These are phyloP conservation scores for Prunella vulgaris DNA, from an alignment of 257 asterid species.

Conservation along the genomic window DNA sequence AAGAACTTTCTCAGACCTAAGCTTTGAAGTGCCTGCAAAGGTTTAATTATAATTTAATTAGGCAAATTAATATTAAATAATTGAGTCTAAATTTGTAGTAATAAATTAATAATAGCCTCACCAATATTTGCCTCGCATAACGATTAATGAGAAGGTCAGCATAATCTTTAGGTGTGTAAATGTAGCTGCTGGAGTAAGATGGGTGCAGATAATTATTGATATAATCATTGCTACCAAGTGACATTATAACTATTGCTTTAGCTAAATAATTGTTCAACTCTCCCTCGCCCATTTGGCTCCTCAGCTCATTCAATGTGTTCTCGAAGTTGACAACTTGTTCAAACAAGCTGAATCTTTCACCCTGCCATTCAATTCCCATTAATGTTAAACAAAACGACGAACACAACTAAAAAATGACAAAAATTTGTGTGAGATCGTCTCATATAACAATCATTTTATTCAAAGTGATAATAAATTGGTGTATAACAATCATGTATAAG, in stretches of 20 bases:
- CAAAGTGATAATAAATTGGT: too few relatives aligned
- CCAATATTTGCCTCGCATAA: conserved; percentile 50
- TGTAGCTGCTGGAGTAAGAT: conserved; percentile 41
- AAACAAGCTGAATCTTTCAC: conserved; percentile 58
- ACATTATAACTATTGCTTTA: conserved; percentile 44
- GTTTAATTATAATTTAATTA: too few relatives aligned
- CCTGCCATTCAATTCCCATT: conserved; percentile 25
- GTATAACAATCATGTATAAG: too few relatives aligned
- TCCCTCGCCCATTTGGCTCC: conserved; percentile 31
- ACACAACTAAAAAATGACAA: too few relatives aligned
- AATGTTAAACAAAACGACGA: too few relatives aligned
- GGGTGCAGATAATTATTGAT: conserved; percentile 62
- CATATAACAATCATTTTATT: too few relatives aligned
- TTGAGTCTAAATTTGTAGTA: too few relatives aligned
- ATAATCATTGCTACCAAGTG: conserved; percentile 72
- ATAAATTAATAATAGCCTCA: too few relatives aligned
- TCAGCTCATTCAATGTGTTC: conserved; percentile 37
- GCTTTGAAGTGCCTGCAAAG: conserved; percentile 41
- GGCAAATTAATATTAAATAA: too few relatives aligned
- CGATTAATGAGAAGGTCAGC: conserved; percentile 59
- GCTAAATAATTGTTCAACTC: conserved; percentile 38
- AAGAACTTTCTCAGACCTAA: conserved; percentile 58
- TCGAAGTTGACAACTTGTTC: conserved; percentile 47
- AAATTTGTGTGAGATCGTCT: too few relatives aligned
- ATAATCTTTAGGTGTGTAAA: conserved; percentile 44